phyloP scores from a whole-genome alignment of 805 yeast species.

The Sugiyamaella qingdaonensis region DNA sequence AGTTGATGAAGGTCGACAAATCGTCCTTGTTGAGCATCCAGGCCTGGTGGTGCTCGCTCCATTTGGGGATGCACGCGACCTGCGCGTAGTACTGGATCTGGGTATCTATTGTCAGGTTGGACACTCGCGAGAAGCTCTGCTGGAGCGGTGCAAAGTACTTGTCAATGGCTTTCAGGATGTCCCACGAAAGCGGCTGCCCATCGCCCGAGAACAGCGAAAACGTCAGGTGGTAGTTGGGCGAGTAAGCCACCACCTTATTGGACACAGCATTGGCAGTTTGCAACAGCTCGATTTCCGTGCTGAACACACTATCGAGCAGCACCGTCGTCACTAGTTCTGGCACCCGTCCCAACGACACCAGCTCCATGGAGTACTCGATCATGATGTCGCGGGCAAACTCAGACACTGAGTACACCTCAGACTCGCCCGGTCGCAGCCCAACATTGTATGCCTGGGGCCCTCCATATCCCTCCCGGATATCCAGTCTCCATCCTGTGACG shows the following conservation, averaged over 20 bases:
- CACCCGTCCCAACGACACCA: slow-evolving; percentile 53
- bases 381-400: slow-evolving; percentile 38
- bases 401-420: slow-evolving; percentile 44
- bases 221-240: slow-evolving; percentile 70
- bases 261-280: slow-evolving; percentile 20
- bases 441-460: slow-evolving; percentile 38
- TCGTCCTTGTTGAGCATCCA: slow-evolving; percentile 46
- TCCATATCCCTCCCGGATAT: slow-evolving; percentile 24
- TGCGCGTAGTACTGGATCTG: slow-evolving; percentile 69
- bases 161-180: slow-evolving; percentile 52
- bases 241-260: slow-evolving; percentile 47
- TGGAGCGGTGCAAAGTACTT: slow-evolving; percentile 54
- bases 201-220: slow-evolving; percentile 67
- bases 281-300: slow-evolving; percentile 35
- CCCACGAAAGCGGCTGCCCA: slow-evolving; percentile 63
- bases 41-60: slow-evolving; percentile 9
- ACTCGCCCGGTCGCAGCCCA: slow-evolving; percentile 33
- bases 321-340: slow-evolving; percentile 60
- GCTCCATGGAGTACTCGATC: slow-evolving; percentile 39
- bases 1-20: slow-evolving; percentile 73
- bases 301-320: slow-evolving; percentile 43
- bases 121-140: slow-evolving; percentile 46
- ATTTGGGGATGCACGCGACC: slow-evolving; percentile 15
- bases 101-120: slow-evolving; percentile 73
- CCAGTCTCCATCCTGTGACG: slow-evolving; percentile 30